Conservation (phyloP, 2,329 filamentous ascomycete species). For the Alternaria novae-zelandiae region DNA sequence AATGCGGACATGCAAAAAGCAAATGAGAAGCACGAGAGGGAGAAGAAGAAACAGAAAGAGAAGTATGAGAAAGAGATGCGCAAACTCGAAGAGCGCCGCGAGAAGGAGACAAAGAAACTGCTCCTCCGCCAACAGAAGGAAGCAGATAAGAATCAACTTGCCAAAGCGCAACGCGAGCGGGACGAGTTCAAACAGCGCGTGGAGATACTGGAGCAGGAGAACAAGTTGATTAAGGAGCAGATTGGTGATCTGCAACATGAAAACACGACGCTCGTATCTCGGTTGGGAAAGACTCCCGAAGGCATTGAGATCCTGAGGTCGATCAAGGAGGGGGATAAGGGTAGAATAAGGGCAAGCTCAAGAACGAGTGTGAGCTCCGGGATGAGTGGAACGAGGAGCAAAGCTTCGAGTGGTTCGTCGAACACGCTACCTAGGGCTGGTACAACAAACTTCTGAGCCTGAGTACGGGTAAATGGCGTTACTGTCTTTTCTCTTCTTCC, state of each 20-base stretch:
- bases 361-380: conserved; percentile 31
- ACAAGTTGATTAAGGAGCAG: conserved; percentile 57
- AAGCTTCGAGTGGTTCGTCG: conserved; percentile 9
- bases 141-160: conserved; percentile 58
- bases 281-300: conserved; percentile 50
- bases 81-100: conserved; percentile 71
- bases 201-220: conserved; percentile 57
- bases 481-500: background rate
- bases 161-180: conserved; percentile 55
- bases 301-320: conserved; percentile 41
- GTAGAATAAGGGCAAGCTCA: conserved; percentile 34
- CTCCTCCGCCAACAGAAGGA: conserved; percentile 70
- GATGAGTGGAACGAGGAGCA: conserved; percentile 24
- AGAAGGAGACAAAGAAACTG: conserved; percentile 68
- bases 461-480: background rate
- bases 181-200: conserved; percentile 55
- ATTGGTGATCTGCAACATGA: conserved; percentile 64
- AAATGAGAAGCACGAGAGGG: conserved; percentile 67
- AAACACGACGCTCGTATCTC: conserved; percentile 60
- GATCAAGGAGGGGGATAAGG: conserved; percentile 34
- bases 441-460: conserved; percentile 11
- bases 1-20: conserved; percentile 64
- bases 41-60: conserved; percentile 53
- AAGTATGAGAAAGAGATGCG: conserved; percentile 56
- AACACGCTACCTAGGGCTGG: conserved; percentile 17